phyloP scores from a whole-genome alignment of 176 grass and related monocot species.

The Bolboschoenus planiculmis region DNA sequence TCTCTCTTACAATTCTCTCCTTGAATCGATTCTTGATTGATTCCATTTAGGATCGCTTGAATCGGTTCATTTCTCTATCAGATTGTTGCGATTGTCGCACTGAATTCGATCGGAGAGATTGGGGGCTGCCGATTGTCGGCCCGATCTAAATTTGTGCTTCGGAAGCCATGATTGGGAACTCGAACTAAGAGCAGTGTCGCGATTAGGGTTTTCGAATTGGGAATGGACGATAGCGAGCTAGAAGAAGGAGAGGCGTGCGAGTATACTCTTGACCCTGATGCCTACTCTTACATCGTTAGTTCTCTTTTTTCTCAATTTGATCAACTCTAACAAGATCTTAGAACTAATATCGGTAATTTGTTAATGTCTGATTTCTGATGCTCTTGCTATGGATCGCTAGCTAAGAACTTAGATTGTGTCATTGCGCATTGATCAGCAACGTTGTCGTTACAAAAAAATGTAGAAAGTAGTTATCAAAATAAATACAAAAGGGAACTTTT shows the following conservation, averaged over 20 bases:
- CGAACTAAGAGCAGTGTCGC: not conserved
- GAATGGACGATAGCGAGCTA: slow-evolving; percentile 57
- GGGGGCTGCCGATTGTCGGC: not conserved
- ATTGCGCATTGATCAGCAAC: not conserved
- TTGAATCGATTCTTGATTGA: slow-evolving; percentile 14
- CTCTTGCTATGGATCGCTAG: slow-evolving; percentile 16
- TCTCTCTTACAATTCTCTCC: slow-evolving; percentile 6
- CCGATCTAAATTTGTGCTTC: slow-evolving; percentile 8
- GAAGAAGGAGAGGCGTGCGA: slow-evolving; percentile 78
- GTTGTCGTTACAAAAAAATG: not conserved
- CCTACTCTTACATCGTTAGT: slow-evolving; percentile 95
- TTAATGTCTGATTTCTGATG: not conserved
- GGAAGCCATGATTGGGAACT: slow-evolving; percentile 3
- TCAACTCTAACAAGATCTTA: not conserved
- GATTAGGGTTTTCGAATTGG: slow-evolving; percentile 17
- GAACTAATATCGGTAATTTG: not conserved
- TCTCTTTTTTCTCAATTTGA: slow-evolving; percentile 3
- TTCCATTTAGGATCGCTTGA: slow-evolving; percentile 6
- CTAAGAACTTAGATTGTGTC: slow-evolving; percentile 2
- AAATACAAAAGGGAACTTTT: not conserved
- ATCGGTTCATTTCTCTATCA: not conserved
- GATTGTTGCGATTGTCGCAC: not conserved
- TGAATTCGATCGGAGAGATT: not conserved
- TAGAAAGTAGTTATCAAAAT: not conserved
- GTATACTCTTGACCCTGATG: slow-evolving; percentile 68